These are phyloP conservation scores for Cladosporium velox DNA, from an alignment of 2,329 filamentous ascomycete genomes.

Conservation along the genomic window DNA sequence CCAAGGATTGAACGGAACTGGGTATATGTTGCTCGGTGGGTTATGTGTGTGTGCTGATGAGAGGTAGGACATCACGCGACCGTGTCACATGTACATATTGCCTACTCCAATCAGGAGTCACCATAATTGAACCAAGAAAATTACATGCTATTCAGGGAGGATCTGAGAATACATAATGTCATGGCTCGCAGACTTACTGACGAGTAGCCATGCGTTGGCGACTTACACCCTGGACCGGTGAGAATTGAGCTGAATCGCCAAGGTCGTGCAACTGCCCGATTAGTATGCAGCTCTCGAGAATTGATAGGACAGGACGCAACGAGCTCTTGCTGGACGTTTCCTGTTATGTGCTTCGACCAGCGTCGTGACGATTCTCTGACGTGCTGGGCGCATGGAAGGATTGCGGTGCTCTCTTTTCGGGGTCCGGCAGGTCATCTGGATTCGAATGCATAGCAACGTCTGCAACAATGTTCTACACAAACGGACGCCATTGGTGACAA, in stretches of 20 bases:
- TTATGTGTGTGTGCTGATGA: not conserved
- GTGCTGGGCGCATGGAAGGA: not conserved
- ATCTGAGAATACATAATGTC: not conserved
- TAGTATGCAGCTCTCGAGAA: not conserved
- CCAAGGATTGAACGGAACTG: constrained; percentile 5
- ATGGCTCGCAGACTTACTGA: not conserved
- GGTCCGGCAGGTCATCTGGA: constrained; percentile 7
- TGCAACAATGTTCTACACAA: constrained; percentile 6
- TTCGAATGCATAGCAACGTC: constrained; percentile 15
- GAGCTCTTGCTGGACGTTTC: not conserved
- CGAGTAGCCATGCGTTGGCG: not conserved
- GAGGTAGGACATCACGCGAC: not conserved
- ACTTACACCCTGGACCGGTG: not conserved
- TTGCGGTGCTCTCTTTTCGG: not conserved
- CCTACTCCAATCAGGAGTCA: not conserved
- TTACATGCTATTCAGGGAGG: not conserved
- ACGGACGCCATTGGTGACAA: not conserved
- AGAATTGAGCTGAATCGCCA: constrained; percentile 1
- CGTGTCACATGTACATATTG: constrained; percentile 2
- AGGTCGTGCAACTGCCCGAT: not conserved
- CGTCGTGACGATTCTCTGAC: constrained; percentile 3
- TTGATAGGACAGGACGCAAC: not conserved
- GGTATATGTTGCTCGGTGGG: not conserved
- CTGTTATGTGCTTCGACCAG: not conserved
- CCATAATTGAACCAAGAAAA: not conserved